A percentile compares a stretch with the other conserved stretches of the same genome.
Conservation (phyloP, 768 basidiomycete genomes). For the Mrakia blollopis region DNA sequence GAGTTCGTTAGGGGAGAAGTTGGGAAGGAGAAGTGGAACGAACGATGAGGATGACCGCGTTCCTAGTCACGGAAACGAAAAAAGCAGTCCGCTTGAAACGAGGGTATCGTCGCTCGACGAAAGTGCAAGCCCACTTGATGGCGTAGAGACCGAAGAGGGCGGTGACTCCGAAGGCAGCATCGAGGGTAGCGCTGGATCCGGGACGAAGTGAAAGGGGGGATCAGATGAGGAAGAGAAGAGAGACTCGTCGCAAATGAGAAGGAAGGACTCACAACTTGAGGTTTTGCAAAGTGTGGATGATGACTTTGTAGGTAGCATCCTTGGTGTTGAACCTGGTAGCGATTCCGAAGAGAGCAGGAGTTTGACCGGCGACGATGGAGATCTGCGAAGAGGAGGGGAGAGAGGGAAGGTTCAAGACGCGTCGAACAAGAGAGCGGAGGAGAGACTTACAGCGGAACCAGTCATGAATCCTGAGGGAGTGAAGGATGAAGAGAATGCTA, state of each 20-base stretch:
- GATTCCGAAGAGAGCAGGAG: conserved; percentile 85
- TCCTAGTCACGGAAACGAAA: conserved; percentile 53
- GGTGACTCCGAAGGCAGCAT: conserved; percentile 85
- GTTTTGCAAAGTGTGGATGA: conserved; percentile 72
- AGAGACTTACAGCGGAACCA: conserved; percentile 60
- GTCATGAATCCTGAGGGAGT: conserved; percentile 60
- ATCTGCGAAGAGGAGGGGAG: not conserved
- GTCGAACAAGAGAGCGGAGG: too few species aligned
- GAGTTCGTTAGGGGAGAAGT: too few species aligned
- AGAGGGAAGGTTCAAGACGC: too few species aligned
- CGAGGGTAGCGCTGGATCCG: conserved; percentile 50
- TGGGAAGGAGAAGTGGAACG: conserved; percentile 56
- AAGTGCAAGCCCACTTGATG: conserved; percentile 43
- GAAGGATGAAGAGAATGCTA: not conserved
- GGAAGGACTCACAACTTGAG: conserved; percentile 50
- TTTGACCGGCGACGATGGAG: conserved; percentile 34
- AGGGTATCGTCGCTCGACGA: conserved; percentile 37
- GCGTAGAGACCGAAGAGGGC: conserved; percentile 54
- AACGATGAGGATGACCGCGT: conserved; percentile 60
- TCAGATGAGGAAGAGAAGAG: not conserved
- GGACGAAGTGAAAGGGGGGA: not conserved
- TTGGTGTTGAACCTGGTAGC: conserved; percentile 54
- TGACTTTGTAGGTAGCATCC: conserved; percentile 23
- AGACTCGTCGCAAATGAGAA: not conserved
- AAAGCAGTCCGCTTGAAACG: conserved; percentile 53